These are phyloP conservation scores for Blastomyces percursus DNA, from an alignment of 2,329 filamentous ascomycete genomes.

Conservation along the genomic window DNA sequence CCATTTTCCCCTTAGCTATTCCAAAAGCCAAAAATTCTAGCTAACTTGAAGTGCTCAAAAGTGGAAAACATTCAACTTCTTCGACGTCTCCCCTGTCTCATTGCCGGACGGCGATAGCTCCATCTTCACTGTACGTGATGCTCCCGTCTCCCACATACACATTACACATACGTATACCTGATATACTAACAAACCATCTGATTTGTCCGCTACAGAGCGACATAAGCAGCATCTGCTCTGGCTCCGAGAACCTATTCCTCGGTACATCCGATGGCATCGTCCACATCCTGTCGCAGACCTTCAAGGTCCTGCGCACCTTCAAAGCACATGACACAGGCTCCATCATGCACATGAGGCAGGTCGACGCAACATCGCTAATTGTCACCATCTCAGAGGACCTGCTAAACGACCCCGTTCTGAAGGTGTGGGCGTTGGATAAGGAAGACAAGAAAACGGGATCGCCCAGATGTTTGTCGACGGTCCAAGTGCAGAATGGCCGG, in stretches of 20 bases:
- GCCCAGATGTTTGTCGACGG: conserved; percentile 75
- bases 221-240: conserved; percentile 72
- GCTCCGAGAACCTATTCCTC: conserved; percentile 80
- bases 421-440: conserved; percentile 96
- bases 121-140: conserved; percentile 59
- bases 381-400: conserved; percentile 77
- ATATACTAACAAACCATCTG: conserved; percentile 23
- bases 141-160: background rate
- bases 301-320: conserved; percentile 80
- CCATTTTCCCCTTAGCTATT: background rate
- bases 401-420: conserved; percentile 74
- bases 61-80: conserved; percentile 99
- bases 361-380: conserved; percentile 74
- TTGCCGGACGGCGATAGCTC: conserved; percentile 68
- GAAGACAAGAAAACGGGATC: conserved; percentile 85
- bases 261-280: conserved; percentile 77
- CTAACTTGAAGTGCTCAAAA: conserved; percentile 27
- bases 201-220: conserved; percentile 41
- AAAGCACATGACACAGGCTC: conserved; percentile 65
- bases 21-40: background rate
- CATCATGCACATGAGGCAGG: conserved; percentile 85
- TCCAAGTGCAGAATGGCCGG: conserved; percentile 77
- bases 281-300: conserved; percentile 73
- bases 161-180: background rate
- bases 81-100: conserved; percentile 80